These are phyloP conservation scores for Eucalyptus curtisii DNA, from an alignment of 345 rosid species.

Conservation along the genomic window DNA sequence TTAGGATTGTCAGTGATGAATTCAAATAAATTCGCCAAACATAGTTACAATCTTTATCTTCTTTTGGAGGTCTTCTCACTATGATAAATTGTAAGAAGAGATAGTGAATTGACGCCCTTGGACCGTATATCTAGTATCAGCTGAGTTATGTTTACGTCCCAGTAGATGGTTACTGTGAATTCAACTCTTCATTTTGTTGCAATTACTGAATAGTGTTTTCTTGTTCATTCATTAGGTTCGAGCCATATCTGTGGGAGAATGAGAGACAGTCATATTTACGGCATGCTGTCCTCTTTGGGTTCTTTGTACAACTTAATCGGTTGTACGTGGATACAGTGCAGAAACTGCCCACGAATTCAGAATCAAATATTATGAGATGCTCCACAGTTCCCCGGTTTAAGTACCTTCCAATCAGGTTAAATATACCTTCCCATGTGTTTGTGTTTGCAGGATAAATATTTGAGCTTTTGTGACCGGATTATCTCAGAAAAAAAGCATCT, in stretches of 20 bases:
- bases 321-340: constrained; percentile 78
- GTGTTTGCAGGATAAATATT: background rate
- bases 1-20: background rate
- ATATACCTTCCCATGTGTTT: background rate
- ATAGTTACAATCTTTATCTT: background rate
- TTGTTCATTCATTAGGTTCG: constrained; percentile 40
- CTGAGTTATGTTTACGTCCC: background rate
- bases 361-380: constrained; percentile 92
- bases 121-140: background rate
- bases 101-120: background rate
- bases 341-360: constrained; percentile 85
- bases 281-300: constrained; percentile 96
- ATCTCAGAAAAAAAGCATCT: background rate
- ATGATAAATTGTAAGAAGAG: background rate
- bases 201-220: background rate
- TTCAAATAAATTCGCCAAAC: background rate
- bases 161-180: background rate
- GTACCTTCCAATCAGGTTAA: constrained; percentile 92
- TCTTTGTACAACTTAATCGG: constrained; percentile 94
- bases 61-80: background rate
- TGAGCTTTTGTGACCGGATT: background rate
- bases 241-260: constrained; percentile 93
- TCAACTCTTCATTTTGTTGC: background rate
- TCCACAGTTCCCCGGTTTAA: constrained; percentile 91
- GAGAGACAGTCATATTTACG: constrained; percentile 82